Evolutionary conservation across 164 flowering plant genomes (phyloP).

Genomic region (Macadamia integrifolia): DNA sequence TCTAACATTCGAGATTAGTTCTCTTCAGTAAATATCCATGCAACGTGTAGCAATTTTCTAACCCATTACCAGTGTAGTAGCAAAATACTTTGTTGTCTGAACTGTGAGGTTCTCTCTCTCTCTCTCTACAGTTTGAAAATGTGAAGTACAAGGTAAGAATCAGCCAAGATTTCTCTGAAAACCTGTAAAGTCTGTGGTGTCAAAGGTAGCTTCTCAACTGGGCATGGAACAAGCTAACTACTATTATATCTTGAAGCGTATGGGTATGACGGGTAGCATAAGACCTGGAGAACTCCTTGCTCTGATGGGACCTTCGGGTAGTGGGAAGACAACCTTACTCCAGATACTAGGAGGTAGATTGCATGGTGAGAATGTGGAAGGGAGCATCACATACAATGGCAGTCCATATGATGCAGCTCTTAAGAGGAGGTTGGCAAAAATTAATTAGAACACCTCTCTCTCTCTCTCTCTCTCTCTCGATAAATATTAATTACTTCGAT

Average conservation of each 20-base stretch:
- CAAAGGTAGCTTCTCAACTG: conserved; percentile 51
- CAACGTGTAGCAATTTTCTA: no score
- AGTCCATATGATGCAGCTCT: conserved; percentile 66
- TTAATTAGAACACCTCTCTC: neutral
- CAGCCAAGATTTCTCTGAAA: conserved; percentile 25
- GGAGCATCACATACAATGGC: conserved; percentile 73
- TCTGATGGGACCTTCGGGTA: conserved; percentile 98
- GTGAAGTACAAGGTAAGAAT: conserved; percentile 64
- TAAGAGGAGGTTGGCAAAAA: conserved; percentile 59
- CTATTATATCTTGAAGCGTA: conserved; percentile 72
- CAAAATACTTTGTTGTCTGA: no score
- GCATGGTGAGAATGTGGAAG: conserved; percentile 57
- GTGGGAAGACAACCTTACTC: conserved; percentile 90
- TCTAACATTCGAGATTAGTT: neutral
- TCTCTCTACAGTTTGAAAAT: conserved; percentile 62
- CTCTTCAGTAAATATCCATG: neutral
- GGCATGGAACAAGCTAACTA: conserved; percentile 46
- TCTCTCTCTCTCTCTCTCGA: neutral
- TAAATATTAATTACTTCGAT: neutral
- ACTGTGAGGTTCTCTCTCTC: no score
- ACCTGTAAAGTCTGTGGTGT: conserved; percentile 56
- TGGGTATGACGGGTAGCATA: conserved; percentile 66
- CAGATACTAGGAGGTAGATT: conserved; percentile 82
- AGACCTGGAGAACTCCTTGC: conserved; percentile 92
- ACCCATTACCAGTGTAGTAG: no score